phyloP scores from a whole-genome alignment of 208 protist genomes.

The Trichomonas tenax region DNA sequence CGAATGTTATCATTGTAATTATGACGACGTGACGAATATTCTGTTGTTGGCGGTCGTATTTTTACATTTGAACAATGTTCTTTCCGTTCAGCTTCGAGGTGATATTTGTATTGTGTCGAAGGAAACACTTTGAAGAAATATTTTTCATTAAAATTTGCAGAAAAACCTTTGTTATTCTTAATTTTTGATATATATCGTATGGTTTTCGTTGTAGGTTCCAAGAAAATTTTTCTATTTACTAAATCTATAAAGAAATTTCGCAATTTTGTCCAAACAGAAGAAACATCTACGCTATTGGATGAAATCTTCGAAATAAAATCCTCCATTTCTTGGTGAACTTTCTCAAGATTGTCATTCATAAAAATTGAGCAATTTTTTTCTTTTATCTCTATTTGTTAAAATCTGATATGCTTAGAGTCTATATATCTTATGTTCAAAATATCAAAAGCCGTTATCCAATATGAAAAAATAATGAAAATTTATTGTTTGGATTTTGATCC shows the following conservation, averaged over 20 bases:
- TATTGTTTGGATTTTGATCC: too few species aligned
- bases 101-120: background rate
- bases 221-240: background rate
- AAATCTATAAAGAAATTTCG: background rate
- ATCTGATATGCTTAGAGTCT: too few species aligned
- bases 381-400: too few species aligned
- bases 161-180: background rate
- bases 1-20: background rate
- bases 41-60: background rate
- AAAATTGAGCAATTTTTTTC: background rate
- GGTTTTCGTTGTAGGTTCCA: background rate
- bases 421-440: too few species aligned
- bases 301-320: background rate
- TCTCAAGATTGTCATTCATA: background rate
- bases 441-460: too few species aligned
- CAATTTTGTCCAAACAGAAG: background rate
- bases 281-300: background rate
- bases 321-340: background rate
- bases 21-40: background rate
- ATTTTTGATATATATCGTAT: background rate
- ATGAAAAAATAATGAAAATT: too few species aligned
- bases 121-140: background rate
- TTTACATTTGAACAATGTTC: background rate
- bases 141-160: background rate
- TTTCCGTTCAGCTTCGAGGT: background rate